Evolutionary conservation across 108 stramenopile species (phyloP), one percentile per base, ranked within the genome.

Genomic region (Nannochloropsis salina): DNA sequence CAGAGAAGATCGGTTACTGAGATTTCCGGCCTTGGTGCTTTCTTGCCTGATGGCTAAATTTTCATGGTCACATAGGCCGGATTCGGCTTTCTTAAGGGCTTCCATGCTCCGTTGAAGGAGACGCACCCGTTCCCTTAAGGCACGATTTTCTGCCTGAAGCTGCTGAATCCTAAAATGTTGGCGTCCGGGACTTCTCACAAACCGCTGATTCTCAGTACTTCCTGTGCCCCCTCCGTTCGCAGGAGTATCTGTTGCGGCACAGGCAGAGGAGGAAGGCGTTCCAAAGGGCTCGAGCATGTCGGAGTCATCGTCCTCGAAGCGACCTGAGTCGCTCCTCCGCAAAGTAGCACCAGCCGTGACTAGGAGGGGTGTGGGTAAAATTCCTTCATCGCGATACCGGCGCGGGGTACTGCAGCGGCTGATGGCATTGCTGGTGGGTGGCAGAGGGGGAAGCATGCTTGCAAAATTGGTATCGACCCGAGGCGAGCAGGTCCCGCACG

Each of bases 371-470:
- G 61, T 74, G 20, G n/a, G 2, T 31, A 31, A 31, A 31, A 31
- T 31, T 31, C 31, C 31, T 15, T 74, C 61, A 8, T 74, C n/a
- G 20, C 61, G 4, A 6, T 74, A n/a, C 20, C 61, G 61, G 20
- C n/a, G 61, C 15, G 61, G 61, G n/a, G 61, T 74, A 74, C 61
- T 74, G 61, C 61, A 74, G 61, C 61, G 61, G 61, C 61, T 74
- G 61, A 15, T 74, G 61, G 61, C 61, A 6, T 74, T 74, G 61
- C 61, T 74, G n/a, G 20, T 74, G 8, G 61, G 61, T 74, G 61
- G 20, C 61, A 74, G n/a, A n/a, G 61, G 6, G n/a, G 61, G 61
- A n/a, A 74, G 61, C 61, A 74, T 74, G 61, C 61, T 74, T 74
- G 61, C 61, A 31, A 31, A 31, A 1, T 31, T 31, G 31, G 31